Percentiles rank a stretch among this genome's conserved stretches.
phyloP scores from a whole-genome alignment of 352 stramenopile genomes.

The Phytopythium kandeliae region DNA sequence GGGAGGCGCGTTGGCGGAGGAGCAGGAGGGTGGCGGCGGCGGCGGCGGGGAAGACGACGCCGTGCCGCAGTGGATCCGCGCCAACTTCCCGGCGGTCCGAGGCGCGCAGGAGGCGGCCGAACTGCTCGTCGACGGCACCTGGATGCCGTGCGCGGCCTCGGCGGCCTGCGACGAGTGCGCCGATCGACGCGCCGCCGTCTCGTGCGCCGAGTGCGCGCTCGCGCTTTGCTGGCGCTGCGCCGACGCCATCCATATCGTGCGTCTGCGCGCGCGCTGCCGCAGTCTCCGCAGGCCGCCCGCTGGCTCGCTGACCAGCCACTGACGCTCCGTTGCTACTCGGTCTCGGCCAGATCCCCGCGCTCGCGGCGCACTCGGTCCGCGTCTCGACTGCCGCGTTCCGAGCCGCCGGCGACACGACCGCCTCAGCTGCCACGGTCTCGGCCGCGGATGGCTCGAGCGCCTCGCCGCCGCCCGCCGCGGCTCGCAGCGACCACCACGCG shows the following conservation, averaged over 20 bases:
- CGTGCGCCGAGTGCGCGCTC: constrained; percentile 40
- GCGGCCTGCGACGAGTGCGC: constrained; percentile 50
- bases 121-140: neutral
- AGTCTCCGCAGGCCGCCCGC: no score
- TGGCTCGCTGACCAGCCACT: no score
- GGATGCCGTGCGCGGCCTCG: no score
- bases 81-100: constrained; percentile 23
- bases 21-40: neutral
- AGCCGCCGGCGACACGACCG: neutral
- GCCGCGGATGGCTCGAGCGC: no score
- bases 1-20: neutral
- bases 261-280: no score
- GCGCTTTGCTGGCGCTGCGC: constrained; percentile 54
- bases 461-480: neutral
- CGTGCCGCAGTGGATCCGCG: constrained; percentile 27
- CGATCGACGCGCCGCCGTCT: constrained; percentile 14
- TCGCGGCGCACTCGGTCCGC: constrained; percentile 31
- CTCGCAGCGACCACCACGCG: neutral
- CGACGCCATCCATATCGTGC: constrained; percentile 75
- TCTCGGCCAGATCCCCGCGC: constrained; percentile 43
- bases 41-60: neutral
- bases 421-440: no score
- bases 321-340: neutral
- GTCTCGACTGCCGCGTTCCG: neutral
- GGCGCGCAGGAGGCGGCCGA: constrained; percentile 17